Evolutionary conservation across 1,284 basidiomycete species (phyloP).

Genomic region (Trichosporon faecale): DNA sequence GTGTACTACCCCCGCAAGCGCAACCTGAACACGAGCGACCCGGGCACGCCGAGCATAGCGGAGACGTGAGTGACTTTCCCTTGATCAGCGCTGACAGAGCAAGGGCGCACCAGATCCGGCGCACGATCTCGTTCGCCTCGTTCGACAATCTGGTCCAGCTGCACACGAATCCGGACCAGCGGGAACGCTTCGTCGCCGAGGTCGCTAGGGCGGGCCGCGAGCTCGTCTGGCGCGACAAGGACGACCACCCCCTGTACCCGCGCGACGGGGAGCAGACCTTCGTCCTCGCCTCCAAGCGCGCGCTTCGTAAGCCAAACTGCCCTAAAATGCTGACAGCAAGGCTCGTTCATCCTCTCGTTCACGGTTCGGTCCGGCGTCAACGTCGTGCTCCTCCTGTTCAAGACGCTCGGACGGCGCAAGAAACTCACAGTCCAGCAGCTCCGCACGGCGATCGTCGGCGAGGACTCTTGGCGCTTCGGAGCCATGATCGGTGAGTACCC

Average conservation of each 20-base stretch:
- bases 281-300: constrained; percentile 70
- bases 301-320: constrained; percentile 58
- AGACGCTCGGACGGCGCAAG: constrained; percentile 58
- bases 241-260: constrained; percentile 70
- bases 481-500: constrained; percentile 67
- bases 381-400: constrained; percentile 67
- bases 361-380: constrained; percentile 76
- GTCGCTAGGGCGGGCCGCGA: constrained; percentile 38
- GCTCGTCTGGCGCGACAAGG: constrained; percentile 76
- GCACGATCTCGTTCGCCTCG: constrained; percentile 51
- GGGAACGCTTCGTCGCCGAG: constrained; percentile 39
- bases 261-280: constrained; percentile 66
- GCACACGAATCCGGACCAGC: constrained; percentile 33
- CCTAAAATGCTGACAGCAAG: constrained; percentile 56
- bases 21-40: constrained; percentile 30
- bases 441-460: constrained; percentile 72
- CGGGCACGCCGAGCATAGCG: constrained; percentile 49
- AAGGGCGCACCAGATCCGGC: constrained; percentile 50
- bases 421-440: constrained; percentile 60
- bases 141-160: constrained; percentile 45
- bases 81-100: neutral
- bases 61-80: constrained; percentile 44
- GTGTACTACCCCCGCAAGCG: constrained; percentile 5
- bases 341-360: constrained; percentile 73
- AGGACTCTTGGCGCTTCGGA: constrained; percentile 74